Percentiles rank a stretch among this genome's conserved stretches.
Conservation (phyloP, 2,329 filamentous ascomycete species). For the Scedosporium aurantiacum region DNA sequence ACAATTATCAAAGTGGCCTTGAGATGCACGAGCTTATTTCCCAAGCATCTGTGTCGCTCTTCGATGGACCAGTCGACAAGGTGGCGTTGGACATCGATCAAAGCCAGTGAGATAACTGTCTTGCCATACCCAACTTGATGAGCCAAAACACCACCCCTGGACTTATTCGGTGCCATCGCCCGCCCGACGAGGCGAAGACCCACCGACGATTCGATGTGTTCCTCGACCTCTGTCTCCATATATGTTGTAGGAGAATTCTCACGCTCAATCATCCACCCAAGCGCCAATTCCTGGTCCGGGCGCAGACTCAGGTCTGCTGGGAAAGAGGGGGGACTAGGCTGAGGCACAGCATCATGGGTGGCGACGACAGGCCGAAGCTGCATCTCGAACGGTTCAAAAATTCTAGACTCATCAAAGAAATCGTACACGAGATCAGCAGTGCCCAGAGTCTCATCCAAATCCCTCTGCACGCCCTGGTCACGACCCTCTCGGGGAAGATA, state of each 20-base stretch:
- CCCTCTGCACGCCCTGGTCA: neutral
- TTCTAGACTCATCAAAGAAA: neutral
- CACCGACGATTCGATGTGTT: slow-evolving; percentile 21
- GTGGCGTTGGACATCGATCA: slow-evolving; percentile 20
- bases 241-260: slow-evolving; percentile 17
- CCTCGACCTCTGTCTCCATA: slow-evolving; percentile 26
- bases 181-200: slow-evolving; percentile 22
- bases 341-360: neutral
- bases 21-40: slow-evolving; percentile 9
- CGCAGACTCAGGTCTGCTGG: slow-evolving; percentile 9
- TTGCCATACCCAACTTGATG: slow-evolving; percentile 35
- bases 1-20: slow-evolving; percentile 28
- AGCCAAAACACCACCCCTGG: slow-evolving; percentile 28
- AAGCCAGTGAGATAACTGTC: slow-evolving; percentile 27
- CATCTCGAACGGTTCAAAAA: neutral
- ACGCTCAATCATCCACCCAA: slow-evolving; percentile 16
- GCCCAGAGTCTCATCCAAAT: neutral
- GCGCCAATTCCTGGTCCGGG: slow-evolving; percentile 12
- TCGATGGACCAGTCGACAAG: slow-evolving; percentile 12
- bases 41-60: slow-evolving; percentile 9
- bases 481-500: slow-evolving; percentile 8
- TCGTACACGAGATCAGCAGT: neutral
- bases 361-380: neutral
- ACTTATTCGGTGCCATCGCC: slow-evolving; percentile 16
- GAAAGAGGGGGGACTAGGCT: slow-evolving; percentile 11